Evolutionary conservation across 495 filamentous ascomycete species (phyloP).

Genomic region (Talaromyces borbonicus): DNA sequence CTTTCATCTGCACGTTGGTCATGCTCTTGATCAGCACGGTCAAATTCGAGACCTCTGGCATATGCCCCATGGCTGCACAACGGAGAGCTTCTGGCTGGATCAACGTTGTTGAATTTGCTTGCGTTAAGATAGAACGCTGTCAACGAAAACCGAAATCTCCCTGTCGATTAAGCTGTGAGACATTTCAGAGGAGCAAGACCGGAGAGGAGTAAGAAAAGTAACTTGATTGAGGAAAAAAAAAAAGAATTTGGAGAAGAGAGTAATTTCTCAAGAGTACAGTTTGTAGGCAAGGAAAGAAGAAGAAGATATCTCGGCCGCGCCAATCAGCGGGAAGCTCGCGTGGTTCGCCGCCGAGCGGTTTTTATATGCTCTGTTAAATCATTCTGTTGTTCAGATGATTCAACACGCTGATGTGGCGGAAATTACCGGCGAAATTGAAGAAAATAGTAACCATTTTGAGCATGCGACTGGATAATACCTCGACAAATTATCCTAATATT

Average conservation of each 20-base stretch:
- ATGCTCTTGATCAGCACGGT: constrained; percentile 44
- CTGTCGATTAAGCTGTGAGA: not conserved
- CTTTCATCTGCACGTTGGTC: constrained; percentile 63
- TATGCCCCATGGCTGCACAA: constrained; percentile 33
- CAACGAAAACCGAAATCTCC: not conserved
- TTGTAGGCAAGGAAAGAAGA: constrained; percentile 1
- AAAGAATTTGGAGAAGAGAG: too few species aligned
- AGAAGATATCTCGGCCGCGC: not conserved
- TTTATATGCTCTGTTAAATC: too few species aligned
- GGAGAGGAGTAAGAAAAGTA: not conserved
- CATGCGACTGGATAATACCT: too few species aligned
- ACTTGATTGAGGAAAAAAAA: too few species aligned
- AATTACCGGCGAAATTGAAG: too few species aligned
- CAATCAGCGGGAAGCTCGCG: not conserved
- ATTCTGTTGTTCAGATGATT: too few species aligned
- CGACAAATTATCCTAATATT: too few species aligned
- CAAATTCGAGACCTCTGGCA: constrained; percentile 28
- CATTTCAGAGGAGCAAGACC: constrained; percentile 1
- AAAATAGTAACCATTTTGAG: too few species aligned
- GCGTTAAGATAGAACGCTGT: not conserved
- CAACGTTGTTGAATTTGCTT: not conserved
- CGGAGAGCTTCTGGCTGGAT: not conserved
- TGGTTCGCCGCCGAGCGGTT: constrained; percentile 3
- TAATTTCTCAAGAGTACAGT: too few species aligned
- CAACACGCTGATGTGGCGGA: too few species aligned